phyloP scores from a whole-genome alignment of 2,329 filamentous ascomycete genomes.

The Leptographium wingfieldii region DNA sequence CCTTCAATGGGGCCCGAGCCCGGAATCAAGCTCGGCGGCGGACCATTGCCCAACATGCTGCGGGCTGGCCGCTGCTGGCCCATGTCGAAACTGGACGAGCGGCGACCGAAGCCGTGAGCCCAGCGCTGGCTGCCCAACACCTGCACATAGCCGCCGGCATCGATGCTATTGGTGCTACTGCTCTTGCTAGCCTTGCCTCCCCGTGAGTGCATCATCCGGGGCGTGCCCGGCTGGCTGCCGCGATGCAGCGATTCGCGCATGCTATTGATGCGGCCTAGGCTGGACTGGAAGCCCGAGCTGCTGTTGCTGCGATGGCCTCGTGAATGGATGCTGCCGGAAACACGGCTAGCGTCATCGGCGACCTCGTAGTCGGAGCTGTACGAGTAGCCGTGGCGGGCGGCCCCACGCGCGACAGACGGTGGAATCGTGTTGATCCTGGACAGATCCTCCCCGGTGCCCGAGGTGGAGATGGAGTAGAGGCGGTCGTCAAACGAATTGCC shows the following conservation, averaged over 20 bases:
- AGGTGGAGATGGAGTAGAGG: slow-evolving; percentile 17
- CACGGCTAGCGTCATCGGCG: slow-evolving; percentile 39
- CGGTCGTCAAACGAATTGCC: slow-evolving; percentile 22
- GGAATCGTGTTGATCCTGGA: slow-evolving; percentile 4
- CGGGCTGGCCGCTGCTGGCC: slow-evolving; percentile 26
- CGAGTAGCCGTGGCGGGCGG: slow-evolving; percentile 34
- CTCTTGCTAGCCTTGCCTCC: slow-evolving; percentile 58
- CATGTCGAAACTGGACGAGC: slow-evolving; percentile 67
- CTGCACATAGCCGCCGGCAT: slow-evolving; percentile 50
- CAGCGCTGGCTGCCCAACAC: slow-evolving; percentile 46
- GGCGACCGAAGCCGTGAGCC: slow-evolving; percentile 36
- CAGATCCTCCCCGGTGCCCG: slow-evolving; percentile 14
- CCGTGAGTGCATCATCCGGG: slow-evolving; percentile 37
- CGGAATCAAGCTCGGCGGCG: background rate
- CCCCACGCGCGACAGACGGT: slow-evolving; percentile 6
- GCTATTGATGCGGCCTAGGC: slow-evolving; percentile 50
- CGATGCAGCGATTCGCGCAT: slow-evolving; percentile 35
- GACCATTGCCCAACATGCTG: background rate
- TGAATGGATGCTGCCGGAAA: slow-evolving; percentile 39
- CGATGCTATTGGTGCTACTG: slow-evolving; percentile 52
- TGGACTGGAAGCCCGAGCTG: slow-evolving; percentile 56
- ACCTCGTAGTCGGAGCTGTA: slow-evolving; percentile 50
- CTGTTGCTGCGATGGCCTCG: slow-evolving; percentile 65
- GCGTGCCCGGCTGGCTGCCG: slow-evolving; percentile 24
- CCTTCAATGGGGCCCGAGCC: background rate